phyloP scores from a whole-genome alignment of 352 stramenopile genomes.

The Pseudoperonospora humuli region DNA sequence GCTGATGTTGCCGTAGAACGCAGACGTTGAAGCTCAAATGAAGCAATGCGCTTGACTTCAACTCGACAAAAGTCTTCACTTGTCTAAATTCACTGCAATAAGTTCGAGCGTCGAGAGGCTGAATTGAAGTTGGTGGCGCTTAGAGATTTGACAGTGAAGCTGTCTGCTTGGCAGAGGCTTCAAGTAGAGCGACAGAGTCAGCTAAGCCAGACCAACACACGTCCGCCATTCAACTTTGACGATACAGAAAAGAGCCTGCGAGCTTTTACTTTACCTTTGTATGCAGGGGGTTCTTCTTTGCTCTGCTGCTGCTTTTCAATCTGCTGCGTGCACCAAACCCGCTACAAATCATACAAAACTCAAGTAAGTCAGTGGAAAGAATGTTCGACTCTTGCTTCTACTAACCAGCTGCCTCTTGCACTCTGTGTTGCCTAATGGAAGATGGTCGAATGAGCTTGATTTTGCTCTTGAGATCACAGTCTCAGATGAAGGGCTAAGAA shows the following conservation, averaged over 20 bases:
- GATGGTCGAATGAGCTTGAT: too few relatives aligned
- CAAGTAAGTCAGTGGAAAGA: not conserved
- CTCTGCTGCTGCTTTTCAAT: constrained; percentile 3
- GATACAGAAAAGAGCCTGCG: constrained; percentile 36
- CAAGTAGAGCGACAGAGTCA: constrained; percentile 50
- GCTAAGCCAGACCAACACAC: constrained; percentile 23
- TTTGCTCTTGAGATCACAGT: too few relatives aligned
- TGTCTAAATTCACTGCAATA: too few relatives aligned
- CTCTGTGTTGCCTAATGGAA: too few relatives aligned
- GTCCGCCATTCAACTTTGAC: constrained; percentile 30
- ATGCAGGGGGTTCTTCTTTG: constrained; percentile 7
- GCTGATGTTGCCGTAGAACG: constrained; percentile 6
- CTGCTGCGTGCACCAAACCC: constrained; percentile 18
- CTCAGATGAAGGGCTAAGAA: too few relatives aligned
- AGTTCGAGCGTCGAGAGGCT: too few relatives aligned
- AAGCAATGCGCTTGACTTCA: constrained; percentile 6
- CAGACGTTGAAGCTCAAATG: constrained; percentile 20
- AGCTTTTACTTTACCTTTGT: too few relatives aligned
- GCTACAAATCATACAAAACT: constrained; percentile 20
- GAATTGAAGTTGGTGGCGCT: constrained; percentile 77
- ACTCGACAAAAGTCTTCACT: too few relatives aligned
- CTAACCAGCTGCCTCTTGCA: too few relatives aligned
- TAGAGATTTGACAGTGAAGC: constrained; percentile 34
- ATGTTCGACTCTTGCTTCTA: too few relatives aligned
- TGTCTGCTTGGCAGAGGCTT: too few relatives aligned